phyloP scores from a whole-genome alignment of 495 filamentous ascomycete species.

The Neurospora tetrasperma region DNA sequence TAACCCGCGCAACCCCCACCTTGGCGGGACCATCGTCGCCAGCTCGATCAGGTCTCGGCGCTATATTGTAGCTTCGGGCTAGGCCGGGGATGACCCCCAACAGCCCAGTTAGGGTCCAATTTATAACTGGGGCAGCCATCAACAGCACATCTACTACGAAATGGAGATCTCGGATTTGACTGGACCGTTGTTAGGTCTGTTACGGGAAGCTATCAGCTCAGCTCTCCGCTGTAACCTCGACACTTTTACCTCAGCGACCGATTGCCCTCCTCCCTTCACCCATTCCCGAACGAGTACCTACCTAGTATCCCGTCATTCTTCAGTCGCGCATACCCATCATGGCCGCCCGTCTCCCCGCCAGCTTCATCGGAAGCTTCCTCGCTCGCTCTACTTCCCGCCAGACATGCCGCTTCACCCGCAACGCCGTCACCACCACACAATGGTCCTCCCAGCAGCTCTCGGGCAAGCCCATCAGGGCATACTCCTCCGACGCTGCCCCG shows the following conservation, averaged over 20 bases:
- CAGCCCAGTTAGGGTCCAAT: neutral
- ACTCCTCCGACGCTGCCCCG: constrained; percentile 26
- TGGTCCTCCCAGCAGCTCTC: neutral
- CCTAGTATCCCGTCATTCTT: neutral
- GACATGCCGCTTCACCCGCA: constrained; percentile 1
- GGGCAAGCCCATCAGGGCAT: constrained; percentile 14
- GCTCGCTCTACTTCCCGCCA: constrained; percentile 10
- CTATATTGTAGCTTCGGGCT: neutral
- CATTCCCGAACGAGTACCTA: neutral
- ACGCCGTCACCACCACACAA: neutral
- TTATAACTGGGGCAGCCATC: neutral
- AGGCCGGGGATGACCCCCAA: neutral
- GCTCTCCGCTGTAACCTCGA: neutral
- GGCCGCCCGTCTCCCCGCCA: constrained; percentile 8
- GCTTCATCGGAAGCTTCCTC: constrained; percentile 13
- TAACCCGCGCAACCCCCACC: neutral
- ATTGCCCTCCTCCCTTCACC: neutral
- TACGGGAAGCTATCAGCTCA: neutral
- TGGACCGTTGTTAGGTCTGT: neutral
- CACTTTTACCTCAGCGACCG: neutral
- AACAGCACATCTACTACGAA: neutral
- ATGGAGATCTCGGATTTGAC: neutral
- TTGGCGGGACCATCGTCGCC: neutral
- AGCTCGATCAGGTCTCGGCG: neutral
- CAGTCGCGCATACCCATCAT: constrained; percentile 1